Conservation (phyloP, 192 early-diverging fungal species). For the Phycomyces blakesleeanus region DNA sequence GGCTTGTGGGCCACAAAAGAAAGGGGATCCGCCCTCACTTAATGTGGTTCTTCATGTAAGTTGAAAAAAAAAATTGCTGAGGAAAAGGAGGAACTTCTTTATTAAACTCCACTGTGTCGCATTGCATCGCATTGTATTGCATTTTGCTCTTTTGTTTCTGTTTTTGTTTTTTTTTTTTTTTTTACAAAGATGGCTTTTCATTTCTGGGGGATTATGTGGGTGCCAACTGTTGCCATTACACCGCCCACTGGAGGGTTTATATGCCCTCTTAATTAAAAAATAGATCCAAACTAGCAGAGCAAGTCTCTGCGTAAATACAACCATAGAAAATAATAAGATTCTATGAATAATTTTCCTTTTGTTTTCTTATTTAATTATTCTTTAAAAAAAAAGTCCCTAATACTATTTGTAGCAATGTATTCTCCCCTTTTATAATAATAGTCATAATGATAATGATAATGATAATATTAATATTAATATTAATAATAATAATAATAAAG, state of each 20-base stretch:
- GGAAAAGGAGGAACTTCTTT: background rate
- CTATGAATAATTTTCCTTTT: no score
- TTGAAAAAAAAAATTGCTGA: background rate
- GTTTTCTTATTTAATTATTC: no score
- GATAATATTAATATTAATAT: no score
- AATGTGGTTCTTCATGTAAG: conserved; percentile 18
- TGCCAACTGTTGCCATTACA: conserved; percentile 6
- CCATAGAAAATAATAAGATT: no score
- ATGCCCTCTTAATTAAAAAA: conserved; percentile 13
- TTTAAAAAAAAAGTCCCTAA: no score
- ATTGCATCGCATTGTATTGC: no score
- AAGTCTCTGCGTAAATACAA: no score
- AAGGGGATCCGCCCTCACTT: background rate
- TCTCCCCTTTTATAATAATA: no score
- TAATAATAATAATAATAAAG: no score
- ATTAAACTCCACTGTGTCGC: background rate
- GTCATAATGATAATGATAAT: no score
- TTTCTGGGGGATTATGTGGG: conserved; percentile 16
- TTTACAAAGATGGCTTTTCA: conserved; percentile 9
- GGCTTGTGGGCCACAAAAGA: conserved; percentile 21
- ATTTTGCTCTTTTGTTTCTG: background rate
- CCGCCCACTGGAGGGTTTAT: conserved; percentile 18
- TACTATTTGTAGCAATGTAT: no score
- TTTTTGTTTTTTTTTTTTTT: background rate
- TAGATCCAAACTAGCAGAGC: background rate